These are phyloP conservation scores for Didymella lethalis DNA, from an alignment of 2,329 filamentous ascomycete genomes.

Conservation along the genomic window DNA sequence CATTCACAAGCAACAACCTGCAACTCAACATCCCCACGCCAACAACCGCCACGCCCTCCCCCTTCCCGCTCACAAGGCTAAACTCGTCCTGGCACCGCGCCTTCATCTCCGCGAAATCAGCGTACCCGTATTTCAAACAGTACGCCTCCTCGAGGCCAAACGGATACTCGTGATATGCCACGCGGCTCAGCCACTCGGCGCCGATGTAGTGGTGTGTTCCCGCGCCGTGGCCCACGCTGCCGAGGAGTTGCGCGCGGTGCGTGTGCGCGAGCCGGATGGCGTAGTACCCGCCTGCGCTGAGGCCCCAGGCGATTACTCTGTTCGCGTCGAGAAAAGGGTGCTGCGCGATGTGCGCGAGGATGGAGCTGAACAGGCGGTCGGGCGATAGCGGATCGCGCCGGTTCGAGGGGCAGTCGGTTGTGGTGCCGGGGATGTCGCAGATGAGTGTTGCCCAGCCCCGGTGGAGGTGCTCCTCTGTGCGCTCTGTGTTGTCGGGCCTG, in stretches of 20 bases:
- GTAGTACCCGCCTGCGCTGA: conserved; percentile 67
- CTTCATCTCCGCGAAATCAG: conserved; percentile 53
- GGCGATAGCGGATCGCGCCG: conserved; percentile 57
- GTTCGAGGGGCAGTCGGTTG: conserved; percentile 62
- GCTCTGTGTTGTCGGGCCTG: conserved; percentile 58
- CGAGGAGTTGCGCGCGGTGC: conserved; percentile 57
- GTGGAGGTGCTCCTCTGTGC: conserved; percentile 56
- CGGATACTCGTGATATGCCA: conserved; percentile 65
- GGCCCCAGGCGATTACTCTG: conserved; percentile 62
- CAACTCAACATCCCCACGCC: conserved; percentile 53
- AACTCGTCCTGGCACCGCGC: conserved; percentile 59
- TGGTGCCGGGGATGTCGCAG: conserved; percentile 65
- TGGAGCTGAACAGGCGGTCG: conserved; percentile 61
- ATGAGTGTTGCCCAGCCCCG: conserved; percentile 60
- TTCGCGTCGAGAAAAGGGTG: conserved; percentile 54
- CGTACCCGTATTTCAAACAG: conserved; percentile 55
- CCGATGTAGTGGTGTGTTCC: conserved; percentile 67
- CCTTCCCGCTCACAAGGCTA: conserved; percentile 61
- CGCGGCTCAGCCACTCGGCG: conserved; percentile 60
- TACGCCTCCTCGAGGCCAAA: conserved; percentile 63
- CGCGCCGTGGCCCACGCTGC: conserved; percentile 62
- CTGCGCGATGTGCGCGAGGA: conserved; percentile 60
- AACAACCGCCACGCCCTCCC: conserved; percentile 54
- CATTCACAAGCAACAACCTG: conserved; percentile 63
- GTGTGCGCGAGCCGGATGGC: conserved; percentile 65